Percentiles rank a stretch among this genome's conserved stretches.
phyloP scores from a whole-genome alignment of 306 rosid species.

The Gillenia trifoliata region DNA sequence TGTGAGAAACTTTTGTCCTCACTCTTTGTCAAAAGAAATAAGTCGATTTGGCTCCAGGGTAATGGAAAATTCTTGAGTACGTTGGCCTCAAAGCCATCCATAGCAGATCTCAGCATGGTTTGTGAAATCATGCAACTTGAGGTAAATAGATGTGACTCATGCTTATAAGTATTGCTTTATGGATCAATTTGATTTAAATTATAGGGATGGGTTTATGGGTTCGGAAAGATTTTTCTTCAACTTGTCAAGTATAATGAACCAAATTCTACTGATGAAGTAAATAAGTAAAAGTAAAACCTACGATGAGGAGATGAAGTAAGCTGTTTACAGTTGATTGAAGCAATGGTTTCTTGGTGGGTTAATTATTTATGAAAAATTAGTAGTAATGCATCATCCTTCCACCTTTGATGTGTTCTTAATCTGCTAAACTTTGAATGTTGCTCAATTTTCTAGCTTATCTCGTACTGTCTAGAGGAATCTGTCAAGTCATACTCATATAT shows the following conservation, averaged over 20 bases:
- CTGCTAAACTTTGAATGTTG: too few species aligned
- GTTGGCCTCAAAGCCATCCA: constrained; percentile 68
- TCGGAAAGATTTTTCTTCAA: not conserved
- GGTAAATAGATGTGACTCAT: constrained; percentile 36
- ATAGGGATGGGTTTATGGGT: not conserved
- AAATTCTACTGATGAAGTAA: too few species aligned
- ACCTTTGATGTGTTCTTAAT: too few species aligned
- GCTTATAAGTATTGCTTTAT: not conserved
- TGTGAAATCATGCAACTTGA: constrained; percentile 80
- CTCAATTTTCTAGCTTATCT: too few species aligned
- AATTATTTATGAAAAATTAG: too few species aligned
- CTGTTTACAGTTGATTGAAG: too few species aligned
- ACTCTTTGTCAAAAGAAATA: constrained; percentile 63
- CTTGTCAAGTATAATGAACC: not conserved
- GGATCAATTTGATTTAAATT: not conserved
- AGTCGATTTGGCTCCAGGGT: constrained; percentile 72
- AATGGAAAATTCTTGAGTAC: constrained; percentile 54
- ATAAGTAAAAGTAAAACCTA: not conserved
- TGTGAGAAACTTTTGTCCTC: constrained; percentile 50
- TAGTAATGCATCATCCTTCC: too few species aligned
- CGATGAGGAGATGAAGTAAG: too few species aligned
- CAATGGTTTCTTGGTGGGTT: too few species aligned
- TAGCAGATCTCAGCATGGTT: constrained; percentile 75
- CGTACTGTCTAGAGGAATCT: too few species aligned
- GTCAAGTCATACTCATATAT: too few species aligned